These are phyloP conservation scores for Bretziella fagacearum DNA, from an alignment of 2,329 filamentous ascomycete genomes.

Conservation along the genomic window DNA sequence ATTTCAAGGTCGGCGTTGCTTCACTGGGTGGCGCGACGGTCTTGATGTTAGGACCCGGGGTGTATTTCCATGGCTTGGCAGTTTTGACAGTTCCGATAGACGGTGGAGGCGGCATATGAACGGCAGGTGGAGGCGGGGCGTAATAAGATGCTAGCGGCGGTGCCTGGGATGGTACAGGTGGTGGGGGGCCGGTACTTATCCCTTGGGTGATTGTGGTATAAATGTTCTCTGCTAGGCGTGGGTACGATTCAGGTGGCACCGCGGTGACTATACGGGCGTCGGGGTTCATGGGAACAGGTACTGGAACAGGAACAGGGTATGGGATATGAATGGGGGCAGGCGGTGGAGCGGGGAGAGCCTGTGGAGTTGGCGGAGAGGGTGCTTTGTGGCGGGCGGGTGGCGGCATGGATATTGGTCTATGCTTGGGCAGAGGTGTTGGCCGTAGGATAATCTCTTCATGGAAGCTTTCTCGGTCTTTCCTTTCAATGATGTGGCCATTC, in stretches of 20 bases:
- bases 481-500: slow-evolving; percentile 12
- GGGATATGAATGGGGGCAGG: slow-evolving; percentile 5
- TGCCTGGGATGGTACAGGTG: not conserved
- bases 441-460: slow-evolving; percentile 13
- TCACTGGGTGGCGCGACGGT: not conserved
- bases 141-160: not conserved
- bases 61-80: slow-evolving; percentile 4
- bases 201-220: slow-evolving; percentile 5
- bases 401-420: slow-evolving; percentile 5
- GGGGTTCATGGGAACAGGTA: slow-evolving; percentile 9
- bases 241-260: slow-evolving; percentile 4
- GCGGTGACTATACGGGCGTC: slow-evolving; percentile 10
- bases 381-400: not conserved
- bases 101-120: not conserved
- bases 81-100: not conserved
- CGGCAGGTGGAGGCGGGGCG: not conserved
- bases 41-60: not conserved
- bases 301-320: slow-evolving; percentile 10
- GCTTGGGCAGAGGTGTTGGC: not conserved
- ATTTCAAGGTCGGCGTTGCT: not conserved
- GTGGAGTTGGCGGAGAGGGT: slow-evolving; percentile 3
- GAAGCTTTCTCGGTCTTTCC: slow-evolving; percentile 11
- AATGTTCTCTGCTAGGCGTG: not conserved
- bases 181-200: not conserved
- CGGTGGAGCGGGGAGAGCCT: not conserved